These are phyloP conservation scores for Scolecobasidium constrictum DNA, from an alignment of 2,329 filamentous ascomycete species.

Conservation along the genomic window DNA sequence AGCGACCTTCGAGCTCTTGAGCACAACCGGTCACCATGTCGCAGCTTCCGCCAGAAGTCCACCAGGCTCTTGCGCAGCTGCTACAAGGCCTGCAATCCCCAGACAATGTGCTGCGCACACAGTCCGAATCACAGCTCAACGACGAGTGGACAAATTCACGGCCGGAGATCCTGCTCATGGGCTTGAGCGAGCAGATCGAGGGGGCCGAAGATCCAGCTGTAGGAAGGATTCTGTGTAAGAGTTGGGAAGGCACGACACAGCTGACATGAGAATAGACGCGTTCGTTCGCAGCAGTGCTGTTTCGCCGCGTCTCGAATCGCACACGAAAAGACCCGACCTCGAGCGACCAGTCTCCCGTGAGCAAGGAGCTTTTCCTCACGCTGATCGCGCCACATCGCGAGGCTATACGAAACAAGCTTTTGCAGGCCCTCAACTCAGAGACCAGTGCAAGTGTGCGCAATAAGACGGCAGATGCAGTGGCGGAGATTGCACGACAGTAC, in stretches of 20 bases:
- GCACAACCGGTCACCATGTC: slow-evolving; percentile 54
- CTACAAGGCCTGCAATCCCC: slow-evolving; percentile 79
- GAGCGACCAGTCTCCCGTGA: slow-evolving; percentile 46
- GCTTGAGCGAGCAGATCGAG: slow-evolving; percentile 83
- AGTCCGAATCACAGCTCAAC: slow-evolving; percentile 83
- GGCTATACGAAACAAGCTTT: slow-evolving; percentile 72
- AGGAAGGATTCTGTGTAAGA: slow-evolving; percentile 24
- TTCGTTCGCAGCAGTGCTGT: slow-evolving; percentile 86
- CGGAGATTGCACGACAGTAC: slow-evolving; percentile 90
- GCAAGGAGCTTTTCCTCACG: slow-evolving; percentile 76
- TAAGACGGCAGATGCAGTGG: slow-evolving; percentile 96
- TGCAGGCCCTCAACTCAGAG: slow-evolving; percentile 67
- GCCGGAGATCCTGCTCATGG: slow-evolving; percentile 86
- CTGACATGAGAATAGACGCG: slow-evolving; percentile 51
- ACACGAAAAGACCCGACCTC: slow-evolving; percentile 56
- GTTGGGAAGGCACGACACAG: slow-evolving; percentile 1
- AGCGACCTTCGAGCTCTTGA: too few relatives aligned
- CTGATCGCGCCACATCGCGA: slow-evolving; percentile 62
- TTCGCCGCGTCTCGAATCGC: slow-evolving; percentile 86
- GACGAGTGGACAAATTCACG: slow-evolving; percentile 76
- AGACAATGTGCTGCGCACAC: slow-evolving; percentile 75
- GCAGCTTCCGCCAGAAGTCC: slow-evolving; percentile 71
- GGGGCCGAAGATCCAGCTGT: slow-evolving; percentile 64
- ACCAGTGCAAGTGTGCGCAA: slow-evolving; percentile 66
- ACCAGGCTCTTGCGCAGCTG: slow-evolving; percentile 74